Evolutionary conservation across 352 stramenopile species (phyloP).

Genomic region (Phytophthora syringae): DNA sequence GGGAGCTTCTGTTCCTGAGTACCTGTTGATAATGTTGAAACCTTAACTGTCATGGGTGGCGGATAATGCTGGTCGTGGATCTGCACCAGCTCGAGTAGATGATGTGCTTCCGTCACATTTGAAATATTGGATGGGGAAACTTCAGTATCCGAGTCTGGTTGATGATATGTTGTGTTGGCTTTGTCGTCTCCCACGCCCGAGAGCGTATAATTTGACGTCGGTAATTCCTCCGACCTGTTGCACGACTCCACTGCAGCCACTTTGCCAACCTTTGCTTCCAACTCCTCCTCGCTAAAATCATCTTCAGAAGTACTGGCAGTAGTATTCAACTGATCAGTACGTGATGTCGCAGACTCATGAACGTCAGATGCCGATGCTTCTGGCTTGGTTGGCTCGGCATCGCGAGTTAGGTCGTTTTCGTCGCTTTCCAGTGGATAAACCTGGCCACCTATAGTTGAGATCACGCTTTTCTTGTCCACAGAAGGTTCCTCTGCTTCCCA

Average conservation of each 20-base stretch:
- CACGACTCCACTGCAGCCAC: neutral
- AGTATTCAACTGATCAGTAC: neutral
- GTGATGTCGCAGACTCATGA: neutral
- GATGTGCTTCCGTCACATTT: neutral
- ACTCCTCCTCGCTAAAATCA: neutral
- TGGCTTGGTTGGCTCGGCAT: conserved; percentile 10
- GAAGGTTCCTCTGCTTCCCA: conserved; percentile 23
- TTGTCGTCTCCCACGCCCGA: conserved; percentile 8
- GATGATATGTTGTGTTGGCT: neutral
- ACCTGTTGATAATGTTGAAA: neutral
- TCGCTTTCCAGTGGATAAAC: conserved; percentile 11
- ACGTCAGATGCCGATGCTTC: neutral
- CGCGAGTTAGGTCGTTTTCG: conserved; percentile 10
- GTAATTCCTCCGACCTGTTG: neutral
- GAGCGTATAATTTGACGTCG: conserved; percentile 11
- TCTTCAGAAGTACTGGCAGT: neutral
- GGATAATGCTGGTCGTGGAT: conserved; percentile 26
- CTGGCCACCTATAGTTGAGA: conserved; percentile 6
- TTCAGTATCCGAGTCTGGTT: neutral
- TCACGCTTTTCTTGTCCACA: conserved; percentile 8
- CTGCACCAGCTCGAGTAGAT: conserved; percentile 6
- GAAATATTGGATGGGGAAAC: neutral
- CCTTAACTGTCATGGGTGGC: conserved; percentile 8
- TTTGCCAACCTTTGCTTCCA: conserved; percentile 5
- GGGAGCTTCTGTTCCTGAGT: neutral